Evolutionary conservation across 2,329 filamentous ascomycete genomes (phyloP).

Genomic region (Didymellaceae sp.): DNA sequence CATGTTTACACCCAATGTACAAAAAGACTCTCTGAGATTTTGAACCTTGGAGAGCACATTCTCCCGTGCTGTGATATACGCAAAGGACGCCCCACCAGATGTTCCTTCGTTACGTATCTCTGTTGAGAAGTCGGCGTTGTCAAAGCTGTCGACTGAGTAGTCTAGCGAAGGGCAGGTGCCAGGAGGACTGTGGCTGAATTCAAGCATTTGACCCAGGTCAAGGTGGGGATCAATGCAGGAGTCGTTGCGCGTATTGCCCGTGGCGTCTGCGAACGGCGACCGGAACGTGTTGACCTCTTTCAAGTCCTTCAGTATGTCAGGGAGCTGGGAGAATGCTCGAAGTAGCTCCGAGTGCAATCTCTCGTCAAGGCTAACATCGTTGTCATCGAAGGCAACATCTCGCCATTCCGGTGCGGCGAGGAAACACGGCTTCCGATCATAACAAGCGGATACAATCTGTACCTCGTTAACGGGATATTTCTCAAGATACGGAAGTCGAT

Average conservation of each 20-base stretch:
- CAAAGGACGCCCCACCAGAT: constrained; percentile 1
- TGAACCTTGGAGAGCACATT: constrained; percentile 34
- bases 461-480: background rate
- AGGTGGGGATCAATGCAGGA: constrained; percentile 14
- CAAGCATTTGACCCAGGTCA: constrained; percentile 1
- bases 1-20: constrained; percentile 26
- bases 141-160: constrained; percentile 26
- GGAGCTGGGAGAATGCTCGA: constrained; percentile 36
- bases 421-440: constrained; percentile 40
- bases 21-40: constrained; percentile 33
- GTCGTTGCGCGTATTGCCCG: constrained; percentile 2
- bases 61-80: constrained; percentile 13
- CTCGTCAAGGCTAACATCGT: constrained; percentile 34
- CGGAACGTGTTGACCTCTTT: constrained; percentile 24
- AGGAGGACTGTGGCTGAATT: constrained; percentile 15
- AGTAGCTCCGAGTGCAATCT: constrained; percentile 38
- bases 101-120: constrained; percentile 19
- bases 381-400: constrained; percentile 43
- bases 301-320: constrained; percentile 36
- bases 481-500: background rate
- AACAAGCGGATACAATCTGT: constrained; percentile 43
- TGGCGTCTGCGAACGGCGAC: background rate
- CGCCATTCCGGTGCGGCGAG: constrained; percentile 40
- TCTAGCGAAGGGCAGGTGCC: constrained; percentile 30
- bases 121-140: constrained; percentile 23